Evolutionary conservation across 2,329 filamentous ascomycete species (phyloP), one percentile per base, ranked within the genome.

Genomic region (Cladobotryum protrusum): DNA sequence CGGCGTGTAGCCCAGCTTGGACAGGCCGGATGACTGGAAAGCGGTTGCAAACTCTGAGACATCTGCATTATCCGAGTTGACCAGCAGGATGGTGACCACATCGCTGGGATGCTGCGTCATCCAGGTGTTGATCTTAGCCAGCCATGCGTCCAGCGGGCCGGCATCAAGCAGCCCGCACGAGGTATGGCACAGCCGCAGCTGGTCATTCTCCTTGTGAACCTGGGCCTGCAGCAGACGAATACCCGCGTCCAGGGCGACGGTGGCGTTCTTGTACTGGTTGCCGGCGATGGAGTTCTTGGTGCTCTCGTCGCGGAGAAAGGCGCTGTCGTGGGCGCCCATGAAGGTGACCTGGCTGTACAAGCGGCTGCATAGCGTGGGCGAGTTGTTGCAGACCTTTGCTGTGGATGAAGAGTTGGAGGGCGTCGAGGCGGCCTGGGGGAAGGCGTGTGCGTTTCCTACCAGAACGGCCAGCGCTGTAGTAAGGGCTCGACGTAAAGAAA

Each of bases 321-420:
- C 75, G 53, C 80, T 83, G 68, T 90, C 78, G 69, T 91, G 87
- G 15, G 85, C 86, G 18, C 87, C 87, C 61, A 92, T 79, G 65
- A 91, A 79, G 3, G 87, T 91, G 58, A 93, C 79, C 57, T 86
- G 81, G 69, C 82, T 83, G 72, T 93, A 93, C 15, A 79, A 70
- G 55, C 80, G 81, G 54, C 70, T 72, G 73, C 89, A 93, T 37
- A 93, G 78, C 40, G 75, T 71, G 0, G 87, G 86, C 1, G 86
- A 89, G 73, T 92, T 92, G 71, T 93, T 93, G 78, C 89, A 93
- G 32, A 83, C 81, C 14, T 60, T 61, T 18, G 62, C 57, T 5
- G 53, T 47, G 8, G 44, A 45, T 14, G 45, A 24, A 4, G 53
- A 49, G n/a, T 44, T 37, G 9, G 55, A 54, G 14, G 61, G 53